Base-by-base conservation (phyloP, 768 basidiomycete species). In the Suillus ampliporus region DNA sequence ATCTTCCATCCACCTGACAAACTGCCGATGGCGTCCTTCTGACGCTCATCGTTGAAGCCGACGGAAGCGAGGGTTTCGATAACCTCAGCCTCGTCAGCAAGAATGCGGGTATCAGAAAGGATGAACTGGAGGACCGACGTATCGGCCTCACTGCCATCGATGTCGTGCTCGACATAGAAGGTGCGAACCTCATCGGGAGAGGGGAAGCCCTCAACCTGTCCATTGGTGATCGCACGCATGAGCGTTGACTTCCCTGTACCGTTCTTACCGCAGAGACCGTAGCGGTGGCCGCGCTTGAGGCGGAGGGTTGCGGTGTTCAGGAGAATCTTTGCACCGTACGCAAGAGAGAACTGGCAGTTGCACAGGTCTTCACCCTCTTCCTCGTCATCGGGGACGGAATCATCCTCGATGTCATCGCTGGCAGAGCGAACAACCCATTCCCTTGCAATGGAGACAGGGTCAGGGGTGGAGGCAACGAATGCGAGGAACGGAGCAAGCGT, bases 1-100 rank as follows among this genome's bases (percentile, higher is more conserved):
- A 98, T 98, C 87, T 98, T 98, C 96, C 96, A 97, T 83, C 96
- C 96, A 86, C 96, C 96, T 48, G 96, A 98, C 44, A 98, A 82
- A 62, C 88, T 88, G 67, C 95, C 94, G 67, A 97, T 97, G 44
- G 94, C 79, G 65, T 91, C 84, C 67, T 79, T 82, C 80, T 97
- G 96, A 67, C 95, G 89, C 71, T 89, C 92, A 64, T 90, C 92
- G 66, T 80, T 86, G 86, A 98, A 98, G 65, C 96, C 96, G 73
- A 97, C 96, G 57, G 93, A 91, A 23, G 89, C 86, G 61, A 98
- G 89, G 58, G 92, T 92, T 76, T 88, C 85, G 54, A 91, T 77
- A 75, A 90, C 76, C 75, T 97, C 95, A 64, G 85, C 80, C 76
- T 88, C 80, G 63, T 67, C 63, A 23, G 86, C 92, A 53, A 85